phyloP scores from a whole-genome alignment of 2,329 filamentous ascomycete species.

The Hirsutella rhossiliensis region DNA sequence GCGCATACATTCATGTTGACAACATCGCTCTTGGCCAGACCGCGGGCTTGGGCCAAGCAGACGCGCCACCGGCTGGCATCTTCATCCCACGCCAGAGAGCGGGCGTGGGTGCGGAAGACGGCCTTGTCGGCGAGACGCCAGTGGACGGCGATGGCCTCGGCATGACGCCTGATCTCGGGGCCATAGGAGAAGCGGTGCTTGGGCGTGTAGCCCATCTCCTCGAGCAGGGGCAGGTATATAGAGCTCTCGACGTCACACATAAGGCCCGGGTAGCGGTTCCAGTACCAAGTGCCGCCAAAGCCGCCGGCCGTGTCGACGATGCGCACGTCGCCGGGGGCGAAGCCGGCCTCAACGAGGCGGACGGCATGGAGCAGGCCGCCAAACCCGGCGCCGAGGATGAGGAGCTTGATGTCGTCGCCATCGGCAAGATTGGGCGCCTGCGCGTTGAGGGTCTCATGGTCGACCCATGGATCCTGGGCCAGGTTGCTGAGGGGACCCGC shows the following conservation, averaged over 20 bases:
- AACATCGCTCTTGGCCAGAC: slow-evolving; percentile 9
- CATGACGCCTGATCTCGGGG: slow-evolving; percentile 29
- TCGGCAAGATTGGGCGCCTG: slow-evolving; percentile 10
- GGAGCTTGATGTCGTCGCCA: slow-evolving; percentile 8
- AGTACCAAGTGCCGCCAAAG: slow-evolving; percentile 39
- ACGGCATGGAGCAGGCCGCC: slow-evolving; percentile 20
- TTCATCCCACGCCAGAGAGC: slow-evolving; percentile 33
- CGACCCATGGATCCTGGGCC: slow-evolving; percentile 21
- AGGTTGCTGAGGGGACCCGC: slow-evolving; percentile 11
- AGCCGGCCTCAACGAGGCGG: slow-evolving; percentile 11
- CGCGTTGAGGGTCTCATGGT: slow-evolving; percentile 18
- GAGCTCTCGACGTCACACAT: slow-evolving; percentile 48
- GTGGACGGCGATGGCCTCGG: slow-evolving; percentile 26
- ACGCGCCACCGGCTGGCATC: slow-evolving; percentile 12
- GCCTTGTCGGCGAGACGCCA: slow-evolving; percentile 23
- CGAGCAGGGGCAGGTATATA: slow-evolving; percentile 47
- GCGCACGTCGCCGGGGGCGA: slow-evolving; percentile 21
- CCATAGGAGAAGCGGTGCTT: slow-evolving; percentile 33
- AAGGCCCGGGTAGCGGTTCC: slow-evolving; percentile 37
- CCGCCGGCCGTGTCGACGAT: slow-evolving; percentile 29
- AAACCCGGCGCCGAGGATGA: slow-evolving; percentile 23
- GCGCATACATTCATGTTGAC: slow-evolving; percentile 19
- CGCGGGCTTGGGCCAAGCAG: slow-evolving; percentile 11
- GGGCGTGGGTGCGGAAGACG: slow-evolving; percentile 29
- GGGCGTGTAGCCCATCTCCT: slow-evolving; percentile 48